Percentiles rank a stretch among this genome's conserved stretches.
These are phyloP conservation scores for Inosperma sp. DNA, from an alignment of 768 basidiomycete species.

Conservation along the genomic window DNA sequence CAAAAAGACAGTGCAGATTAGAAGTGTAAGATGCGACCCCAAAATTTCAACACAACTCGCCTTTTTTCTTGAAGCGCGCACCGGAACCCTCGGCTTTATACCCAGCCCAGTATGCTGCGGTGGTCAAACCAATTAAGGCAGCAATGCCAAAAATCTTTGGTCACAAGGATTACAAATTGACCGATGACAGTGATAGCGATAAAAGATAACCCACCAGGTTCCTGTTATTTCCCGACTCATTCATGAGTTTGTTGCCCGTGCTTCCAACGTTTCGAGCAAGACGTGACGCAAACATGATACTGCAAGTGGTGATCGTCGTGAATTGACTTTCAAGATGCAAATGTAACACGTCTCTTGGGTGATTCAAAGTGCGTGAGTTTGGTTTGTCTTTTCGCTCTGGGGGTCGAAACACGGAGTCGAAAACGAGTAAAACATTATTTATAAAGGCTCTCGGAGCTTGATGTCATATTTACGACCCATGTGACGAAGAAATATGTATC, in stretches of 20 bases:
- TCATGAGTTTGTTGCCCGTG: constrained; percentile 23
- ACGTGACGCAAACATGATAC: constrained; percentile 24
- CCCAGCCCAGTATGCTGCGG: constrained; percentile 26
- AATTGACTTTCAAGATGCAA: not conserved
- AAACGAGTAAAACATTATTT: not conserved
- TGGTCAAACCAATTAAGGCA: constrained; percentile 22
- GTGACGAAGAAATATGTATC: too few species aligned
- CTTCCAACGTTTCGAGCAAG: constrained; percentile 21
- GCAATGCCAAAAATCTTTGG: constrained; percentile 22
- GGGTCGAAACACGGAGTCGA: not conserved
- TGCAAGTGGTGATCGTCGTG: not conserved
- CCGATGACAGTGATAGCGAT: not conserved
- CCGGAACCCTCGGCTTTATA: constrained; percentile 21
- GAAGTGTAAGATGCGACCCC: not conserved
- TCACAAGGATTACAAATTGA: not conserved
- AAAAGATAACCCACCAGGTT: constrained; percentile 14
- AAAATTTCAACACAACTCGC: not conserved
- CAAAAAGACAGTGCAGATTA: not conserved
- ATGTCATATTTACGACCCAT: too few species aligned
- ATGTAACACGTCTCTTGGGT: too few species aligned
- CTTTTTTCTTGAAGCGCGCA: constrained; percentile 3
- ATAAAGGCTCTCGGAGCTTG: too few species aligned
- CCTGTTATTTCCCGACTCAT: constrained; percentile 16
- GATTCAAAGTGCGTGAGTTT: too few species aligned
- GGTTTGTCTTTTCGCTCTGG: not conserved